Evolutionary conservation across 2,329 filamentous ascomycete genomes (phyloP), one percentile per base, ranked within the genome.

Genomic region (Botrytis galanthina): DNA sequence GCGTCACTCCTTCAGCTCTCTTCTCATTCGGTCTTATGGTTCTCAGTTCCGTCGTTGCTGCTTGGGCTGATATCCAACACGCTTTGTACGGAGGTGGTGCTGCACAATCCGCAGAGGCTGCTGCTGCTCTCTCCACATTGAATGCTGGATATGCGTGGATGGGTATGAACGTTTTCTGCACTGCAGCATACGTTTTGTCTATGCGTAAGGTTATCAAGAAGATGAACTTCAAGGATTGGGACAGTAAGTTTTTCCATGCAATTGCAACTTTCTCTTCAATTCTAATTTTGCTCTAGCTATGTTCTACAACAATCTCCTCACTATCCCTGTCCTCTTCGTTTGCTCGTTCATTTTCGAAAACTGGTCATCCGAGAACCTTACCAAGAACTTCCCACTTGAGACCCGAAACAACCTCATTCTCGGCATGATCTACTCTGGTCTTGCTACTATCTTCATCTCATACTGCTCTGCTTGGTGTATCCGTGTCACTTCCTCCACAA

Each of bases 401-500:
- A 86, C 90, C 48, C 92, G 95, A 79, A 96, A 93, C 83, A 88
- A 86, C 78, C 90, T 98, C 78, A 88, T 97, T 78, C 84, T 92
- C 74, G 93, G 95, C 80, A 98, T 98, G 93, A 85, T 98, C 80
- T 92, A 98, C 84, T 98, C 96, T 8, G 96, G 96, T 74, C 87
- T 98, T 71, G 95, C 91, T 51, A 93, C 95, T 69, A 95, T 98
- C 80, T 97, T 98, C 85, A 99, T 99, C 83, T 98, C 95, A n/a
- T 99, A 99, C 88, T 97, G 94, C 81, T 98, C 95, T 26, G 96
- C 96, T 54, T 99, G 96, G 96, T 98, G 96, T 82, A 97, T 99
- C 76, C 95, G 96, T 78, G 93, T 97, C 77, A 98, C 96, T 12
- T 97, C 95, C 0, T 98, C 95, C 29, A 99, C 96, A 14, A 99